Percentiles rank a stretch among this genome's conserved stretches.
phyloP scores from a whole-genome alignment of 2,329 filamentous ascomycete species.

The Venturia nashicola region DNA sequence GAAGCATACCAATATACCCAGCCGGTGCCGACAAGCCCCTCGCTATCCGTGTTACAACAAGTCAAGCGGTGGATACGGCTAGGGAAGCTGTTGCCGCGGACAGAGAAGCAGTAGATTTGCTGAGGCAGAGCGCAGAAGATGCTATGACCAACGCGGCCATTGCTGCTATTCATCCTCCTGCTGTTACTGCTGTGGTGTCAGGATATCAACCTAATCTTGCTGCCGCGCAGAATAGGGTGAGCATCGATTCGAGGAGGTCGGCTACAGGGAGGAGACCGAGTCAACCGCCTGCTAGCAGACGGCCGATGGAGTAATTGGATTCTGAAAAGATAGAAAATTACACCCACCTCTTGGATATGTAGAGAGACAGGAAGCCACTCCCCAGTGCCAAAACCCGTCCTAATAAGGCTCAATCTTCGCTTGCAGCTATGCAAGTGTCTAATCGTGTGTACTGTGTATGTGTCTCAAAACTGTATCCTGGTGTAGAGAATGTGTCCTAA shows the following conservation, averaged over 20 bases:
- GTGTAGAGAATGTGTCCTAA: too few species aligned
- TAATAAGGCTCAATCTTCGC: too few species aligned
- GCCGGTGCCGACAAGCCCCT: constrained; percentile 40
- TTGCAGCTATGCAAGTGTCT: too few species aligned
- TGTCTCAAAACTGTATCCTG: too few species aligned
- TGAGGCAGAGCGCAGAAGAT: neutral
- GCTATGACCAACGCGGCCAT: neutral
- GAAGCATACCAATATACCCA: constrained; percentile 60
- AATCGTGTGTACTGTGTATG: too few species aligned
- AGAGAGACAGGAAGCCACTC: too few species aligned
- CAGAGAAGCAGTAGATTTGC: neutral
- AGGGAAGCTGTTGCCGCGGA: constrained; percentile 5
- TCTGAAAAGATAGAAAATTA: too few species aligned
- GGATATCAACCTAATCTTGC: neutral
- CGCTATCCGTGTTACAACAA: neutral
- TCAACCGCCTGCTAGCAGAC: neutral
- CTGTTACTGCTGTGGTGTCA: neutral
- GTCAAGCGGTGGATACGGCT: constrained; percentile 1
- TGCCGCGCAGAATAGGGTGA: neutral
- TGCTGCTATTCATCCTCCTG: neutral
- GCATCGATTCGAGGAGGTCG: neutral
- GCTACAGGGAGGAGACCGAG: neutral
- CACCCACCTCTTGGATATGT: too few species aligned
- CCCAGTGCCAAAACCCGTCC: too few species aligned
- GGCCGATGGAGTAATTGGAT: neutral